Evolutionary conservation across 495 filamentous ascomycete species (phyloP).

Genomic region (Neurospora pannonica): DNA sequence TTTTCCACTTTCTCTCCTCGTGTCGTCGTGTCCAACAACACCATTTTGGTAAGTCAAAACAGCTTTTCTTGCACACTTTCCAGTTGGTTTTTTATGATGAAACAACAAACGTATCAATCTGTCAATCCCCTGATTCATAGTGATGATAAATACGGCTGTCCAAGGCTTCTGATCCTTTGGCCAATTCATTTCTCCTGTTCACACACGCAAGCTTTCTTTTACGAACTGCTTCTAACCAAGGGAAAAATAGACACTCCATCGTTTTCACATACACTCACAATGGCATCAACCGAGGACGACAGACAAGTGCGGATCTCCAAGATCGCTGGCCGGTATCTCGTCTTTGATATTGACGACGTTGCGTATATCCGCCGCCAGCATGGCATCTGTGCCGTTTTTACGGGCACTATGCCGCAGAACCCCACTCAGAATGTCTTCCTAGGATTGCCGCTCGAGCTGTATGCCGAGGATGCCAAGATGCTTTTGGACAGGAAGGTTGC

Average conservation of each 20-base stretch:
- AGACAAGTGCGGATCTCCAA: constrained; percentile 65
- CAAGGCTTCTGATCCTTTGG: constrained; percentile 24
- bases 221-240: constrained; percentile 13
- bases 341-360: constrained; percentile 78
- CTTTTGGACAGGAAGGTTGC: constrained; percentile 72
- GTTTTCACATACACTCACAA: constrained; percentile 3
- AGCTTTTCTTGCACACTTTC: background rate
- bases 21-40: constrained; percentile 13
- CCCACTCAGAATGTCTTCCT: constrained; percentile 93
- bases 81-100: constrained; percentile 24
- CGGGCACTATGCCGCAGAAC: constrained; percentile 79
- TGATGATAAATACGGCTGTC: constrained; percentile 27
- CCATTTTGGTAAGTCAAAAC: constrained; percentile 16
- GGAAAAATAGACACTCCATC: background rate
- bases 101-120: constrained; percentile 26
- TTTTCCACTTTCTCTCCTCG: constrained; percentile 7
- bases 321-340: constrained; percentile 71
- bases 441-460: constrained; percentile 77
- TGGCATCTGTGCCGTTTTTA: constrained; percentile 80
- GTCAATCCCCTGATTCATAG: constrained; percentile 34
- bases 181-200: constrained; percentile 2
- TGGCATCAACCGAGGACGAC: constrained; percentile 16
- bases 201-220: background rate
- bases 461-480: constrained; percentile 79
- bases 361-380: constrained; percentile 71